These are phyloP conservation scores for Hawksworthiomyces lignivorus DNA, from an alignment of 2,329 filamentous ascomycete species.

Conservation along the genomic window DNA sequence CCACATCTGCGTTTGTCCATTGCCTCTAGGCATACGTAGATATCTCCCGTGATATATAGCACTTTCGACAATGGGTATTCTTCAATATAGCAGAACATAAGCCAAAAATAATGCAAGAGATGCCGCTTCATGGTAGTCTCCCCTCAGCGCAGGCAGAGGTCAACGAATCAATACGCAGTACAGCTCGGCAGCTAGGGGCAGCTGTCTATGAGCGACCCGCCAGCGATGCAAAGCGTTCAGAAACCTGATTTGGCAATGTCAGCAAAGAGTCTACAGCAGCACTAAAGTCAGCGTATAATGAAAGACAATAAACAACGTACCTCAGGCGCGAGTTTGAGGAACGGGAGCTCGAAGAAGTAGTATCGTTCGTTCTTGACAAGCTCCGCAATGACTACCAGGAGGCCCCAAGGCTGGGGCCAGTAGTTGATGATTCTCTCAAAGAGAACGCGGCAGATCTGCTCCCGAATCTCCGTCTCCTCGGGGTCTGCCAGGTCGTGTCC, in stretches of 20 bases:
- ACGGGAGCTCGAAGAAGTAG: constrained; percentile 86
- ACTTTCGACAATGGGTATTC: no score
- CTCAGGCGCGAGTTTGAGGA: constrained; percentile 84
- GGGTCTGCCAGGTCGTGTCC: constrained; percentile 64
- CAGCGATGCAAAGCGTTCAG: constrained; percentile 17
- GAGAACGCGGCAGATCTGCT: constrained; percentile 83
- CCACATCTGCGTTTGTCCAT: no score
- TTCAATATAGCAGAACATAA: no score
- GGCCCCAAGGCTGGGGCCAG: constrained; percentile 91
- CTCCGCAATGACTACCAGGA: constrained; percentile 82
- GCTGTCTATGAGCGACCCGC: constrained; percentile 5
- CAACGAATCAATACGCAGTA: no score
- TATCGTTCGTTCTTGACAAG: constrained; percentile 86
- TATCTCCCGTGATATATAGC: no score
- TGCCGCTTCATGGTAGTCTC: no score
- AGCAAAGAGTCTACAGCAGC: no score
- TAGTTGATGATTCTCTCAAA: constrained; percentile 82
- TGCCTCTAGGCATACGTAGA: no score
- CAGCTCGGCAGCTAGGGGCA: no score
- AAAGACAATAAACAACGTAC: constrained; percentile 38
- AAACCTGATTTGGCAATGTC: not conserved
- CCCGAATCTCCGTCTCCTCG: constrained; percentile 73
- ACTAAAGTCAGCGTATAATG: no score
- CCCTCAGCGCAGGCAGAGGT: no score
- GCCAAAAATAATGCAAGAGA: no score